Evolutionary conservation across 2,329 filamentous ascomycete species (phyloP).

Genomic region (Colletotrichum sp.): DNA sequence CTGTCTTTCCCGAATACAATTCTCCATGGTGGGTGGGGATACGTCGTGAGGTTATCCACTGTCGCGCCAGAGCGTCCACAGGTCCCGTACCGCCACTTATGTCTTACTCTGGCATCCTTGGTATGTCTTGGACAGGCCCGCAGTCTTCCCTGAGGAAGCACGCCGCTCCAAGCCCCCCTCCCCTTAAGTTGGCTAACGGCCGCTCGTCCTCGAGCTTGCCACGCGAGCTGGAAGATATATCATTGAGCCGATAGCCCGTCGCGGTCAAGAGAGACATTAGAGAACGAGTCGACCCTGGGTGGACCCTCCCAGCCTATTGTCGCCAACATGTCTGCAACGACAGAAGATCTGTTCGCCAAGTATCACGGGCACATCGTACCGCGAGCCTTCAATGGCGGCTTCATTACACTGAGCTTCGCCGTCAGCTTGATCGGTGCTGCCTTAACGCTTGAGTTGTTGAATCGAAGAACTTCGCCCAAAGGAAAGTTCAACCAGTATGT

Average conservation of each 20-base stretch:
- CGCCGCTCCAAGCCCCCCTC: not conserved
- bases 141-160: not conserved
- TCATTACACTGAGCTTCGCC: conserved; percentile 75
- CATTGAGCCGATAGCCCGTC: not conserved
- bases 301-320: not conserved
- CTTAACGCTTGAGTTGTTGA: conserved; percentile 82
- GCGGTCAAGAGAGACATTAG: conserved; percentile 4
- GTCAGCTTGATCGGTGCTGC: conserved; percentile 79
- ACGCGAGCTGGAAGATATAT: conserved; percentile 12
- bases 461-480: conserved; percentile 72
- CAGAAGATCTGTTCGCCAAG: conserved; percentile 36
- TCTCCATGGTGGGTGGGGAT: not conserved
- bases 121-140: conserved; percentile 9
- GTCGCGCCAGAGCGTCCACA: conserved; percentile 5
- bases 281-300: not conserved
- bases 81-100: conserved; percentile 6
- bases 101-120: conserved; percentile 16
- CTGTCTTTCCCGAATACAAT: not conserved
- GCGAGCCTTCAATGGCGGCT: conserved; percentile 59
- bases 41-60: not conserved
- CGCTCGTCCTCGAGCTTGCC: not conserved
- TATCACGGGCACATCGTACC: conserved; percentile 53
- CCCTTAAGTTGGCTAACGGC: not conserved
- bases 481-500: conserved; percentile 73
- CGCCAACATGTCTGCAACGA: conserved; percentile 10